These are phyloP conservation scores for Daedalea quercina DNA, from an alignment of 768 basidiomycete genomes.

Conservation along the genomic window DNA sequence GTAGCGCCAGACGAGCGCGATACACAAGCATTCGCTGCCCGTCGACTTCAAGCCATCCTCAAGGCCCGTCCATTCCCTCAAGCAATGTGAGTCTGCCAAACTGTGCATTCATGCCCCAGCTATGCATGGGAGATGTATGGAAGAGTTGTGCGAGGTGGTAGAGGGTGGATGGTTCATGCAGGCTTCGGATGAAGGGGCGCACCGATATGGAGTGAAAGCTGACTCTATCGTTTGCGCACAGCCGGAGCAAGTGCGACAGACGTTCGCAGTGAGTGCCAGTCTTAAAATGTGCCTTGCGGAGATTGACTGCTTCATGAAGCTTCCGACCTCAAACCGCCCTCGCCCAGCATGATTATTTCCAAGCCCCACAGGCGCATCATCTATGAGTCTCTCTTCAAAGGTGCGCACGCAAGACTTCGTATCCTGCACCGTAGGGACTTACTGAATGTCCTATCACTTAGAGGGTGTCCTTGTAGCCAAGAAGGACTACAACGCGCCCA, in stretches of 20 bases:
- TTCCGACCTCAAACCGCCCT: constrained; percentile 23
- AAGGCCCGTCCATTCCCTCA: constrained; percentile 22
- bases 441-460: constrained; percentile 22
- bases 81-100: constrained; percentile 21
- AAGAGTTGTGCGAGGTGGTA: constrained; percentile 4
- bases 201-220: constrained; percentile 11
- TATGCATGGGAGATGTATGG: constrained; percentile 4
- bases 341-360: constrained; percentile 86
- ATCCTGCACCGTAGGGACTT: not conserved
- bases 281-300: not conserved
- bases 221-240: constrained; percentile 17
- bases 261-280: constrained; percentile 29
- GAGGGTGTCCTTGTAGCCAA: constrained; percentile 99
- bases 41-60: constrained; percentile 32
- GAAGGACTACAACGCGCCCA: constrained; percentile 97
- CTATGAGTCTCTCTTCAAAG: constrained; percentile 99
- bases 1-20: not conserved
- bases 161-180: constrained; percentile 28
- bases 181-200: constrained; percentile 23
- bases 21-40: constrained; percentile 18
- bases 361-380: constrained; percentile 93
- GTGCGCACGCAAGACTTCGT: constrained; percentile 37
- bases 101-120: constrained; percentile 1
- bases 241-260: constrained; percentile 29
- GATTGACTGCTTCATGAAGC: constrained; percentile 13